Base-by-base conservation (phyloP, 148 eudicot genomes). In the Rhododendron henanense region DNA sequence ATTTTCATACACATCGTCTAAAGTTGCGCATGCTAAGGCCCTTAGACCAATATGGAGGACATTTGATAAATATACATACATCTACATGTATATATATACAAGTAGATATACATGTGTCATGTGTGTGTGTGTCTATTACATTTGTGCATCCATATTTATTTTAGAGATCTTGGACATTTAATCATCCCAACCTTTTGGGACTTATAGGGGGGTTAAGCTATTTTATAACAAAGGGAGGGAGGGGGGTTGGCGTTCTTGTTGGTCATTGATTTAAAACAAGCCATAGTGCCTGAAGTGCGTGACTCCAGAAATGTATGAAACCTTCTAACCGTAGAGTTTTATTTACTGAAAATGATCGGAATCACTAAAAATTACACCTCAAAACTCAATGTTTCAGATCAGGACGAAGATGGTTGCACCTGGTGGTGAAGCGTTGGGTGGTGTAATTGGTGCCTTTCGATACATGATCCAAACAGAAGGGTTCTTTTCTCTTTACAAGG, bases 371-470 rank as follows among this genome's bases (percentile, higher is more conserved):
- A 35, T 18, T 81, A 82, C 75, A 33, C 65, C 78, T 50, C 81
- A 69, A 75, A 50, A 45, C 80, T 83, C 71, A 76, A 85, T 76
- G 78, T 84, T 84, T 85, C 95, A 96, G 98, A 94, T 96, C 89
- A 91, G 99, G 90, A 97, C 98, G 25, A 89, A 91, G 84, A 94
- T 97, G 98, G 94, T 97, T 75, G 99, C 99, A 13, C 98, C 99
- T 78, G 99, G 99, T 44, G 98, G 98, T 39, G 98, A 97, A 93
- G 96, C 98, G 63, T 87, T 97, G 90, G 99, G 98, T 21, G 98
- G 98, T 84, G 82, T 95, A 37, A 89, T 95, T 81, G 99, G 99
- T 81, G 88, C 96, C 80, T 95, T 94, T 74, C 92, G 90, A 79
- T 93, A 97, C 84, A 93, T 95, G 91, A 93, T 97, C 85, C 92